Conservation (phyloP, 306 rosid genomes). For the Rosa chinensis region DNA sequence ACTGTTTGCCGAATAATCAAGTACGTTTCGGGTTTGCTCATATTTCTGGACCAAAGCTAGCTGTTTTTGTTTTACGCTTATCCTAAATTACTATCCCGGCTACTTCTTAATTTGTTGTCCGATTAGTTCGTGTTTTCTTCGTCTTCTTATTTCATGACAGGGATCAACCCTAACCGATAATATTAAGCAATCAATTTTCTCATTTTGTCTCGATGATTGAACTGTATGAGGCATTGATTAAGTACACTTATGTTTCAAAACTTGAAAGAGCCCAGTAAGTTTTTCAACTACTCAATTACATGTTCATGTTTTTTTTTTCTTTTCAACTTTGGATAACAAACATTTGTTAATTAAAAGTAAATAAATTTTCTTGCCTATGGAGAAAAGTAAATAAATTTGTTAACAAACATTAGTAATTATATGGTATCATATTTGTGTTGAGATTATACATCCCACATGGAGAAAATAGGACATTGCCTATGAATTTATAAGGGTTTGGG, state of each 20-base stretch:
- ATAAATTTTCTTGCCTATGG: too few relatives aligned
- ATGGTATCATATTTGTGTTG: not conserved
- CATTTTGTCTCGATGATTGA: not conserved
- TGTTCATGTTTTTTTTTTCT: not conserved
- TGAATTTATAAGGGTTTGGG: too few relatives aligned
- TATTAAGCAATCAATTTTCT: not conserved
- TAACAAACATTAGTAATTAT: not conserved
- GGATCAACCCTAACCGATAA: not conserved
- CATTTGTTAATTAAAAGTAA: too few relatives aligned
- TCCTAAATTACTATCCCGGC: not conserved
- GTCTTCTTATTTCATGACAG: too few relatives aligned
- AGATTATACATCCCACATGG: too few relatives aligned
- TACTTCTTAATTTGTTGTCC: not conserved
- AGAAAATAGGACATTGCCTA: too few relatives aligned
- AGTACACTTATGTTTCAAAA: not conserved
- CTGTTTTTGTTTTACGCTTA: not conserved
- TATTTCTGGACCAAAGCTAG: not conserved
- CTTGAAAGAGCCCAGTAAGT: not conserved
- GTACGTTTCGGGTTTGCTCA: not conserved
- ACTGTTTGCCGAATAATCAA: not conserved
- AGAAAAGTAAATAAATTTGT: too few relatives aligned
- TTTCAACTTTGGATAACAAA: not conserved
- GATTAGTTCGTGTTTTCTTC: not conserved
- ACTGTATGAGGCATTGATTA: not conserved
- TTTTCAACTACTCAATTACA: not conserved